A percentile compares a stretch with the other conserved stretches of the same genome.
Evolutionary conservation across 306 rosid species (phyloP).

Genomic region (Dalbergia cultrata): DNA sequence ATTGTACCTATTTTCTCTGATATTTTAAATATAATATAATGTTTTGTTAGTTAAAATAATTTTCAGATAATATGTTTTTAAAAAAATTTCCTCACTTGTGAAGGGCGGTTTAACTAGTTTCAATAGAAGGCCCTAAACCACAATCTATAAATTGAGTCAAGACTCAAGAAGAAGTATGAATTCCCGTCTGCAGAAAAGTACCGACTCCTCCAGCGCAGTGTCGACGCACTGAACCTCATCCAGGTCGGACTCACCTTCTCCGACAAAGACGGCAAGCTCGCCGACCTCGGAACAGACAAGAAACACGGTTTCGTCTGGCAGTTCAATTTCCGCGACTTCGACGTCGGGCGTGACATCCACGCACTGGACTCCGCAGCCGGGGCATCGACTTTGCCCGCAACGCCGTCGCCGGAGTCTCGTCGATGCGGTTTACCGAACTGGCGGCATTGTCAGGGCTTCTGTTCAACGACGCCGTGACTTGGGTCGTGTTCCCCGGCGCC

Average conservation of each 20-base stretch:
- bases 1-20: too few relatives aligned
- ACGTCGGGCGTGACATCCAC: conserved; percentile 59
- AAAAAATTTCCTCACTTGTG: too few relatives aligned
- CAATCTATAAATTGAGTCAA: too few relatives aligned
- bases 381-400: conserved; percentile 70
- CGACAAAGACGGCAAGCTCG: conserved; percentile 67
- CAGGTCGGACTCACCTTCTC: conserved; percentile 80
- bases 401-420: conserved; percentile 50
- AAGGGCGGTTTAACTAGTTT: too few relatives aligned
- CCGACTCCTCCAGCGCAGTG: conserved; percentile 66
- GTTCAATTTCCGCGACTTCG: conserved; percentile 76
- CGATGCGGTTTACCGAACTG: conserved; percentile 59
- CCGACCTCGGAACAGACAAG: conserved; percentile 54
- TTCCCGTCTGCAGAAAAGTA: conserved; percentile 68
- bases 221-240: conserved; percentile 73
- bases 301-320: conserved; percentile 66
- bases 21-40: too few relatives aligned
- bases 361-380: conserved; percentile 68
- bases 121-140: too few relatives aligned
- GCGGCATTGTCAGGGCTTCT: conserved; percentile 71
- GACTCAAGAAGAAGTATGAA: too few relatives aligned
- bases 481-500: conserved; percentile 82
- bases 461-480: conserved; percentile 60
- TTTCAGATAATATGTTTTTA: too few relatives aligned
- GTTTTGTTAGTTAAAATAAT: too few relatives aligned